These are phyloP conservation scores for Penicillium coprophilum DNA, from an alignment of 495 filamentous ascomycete genomes.

Conservation along the genomic window DNA sequence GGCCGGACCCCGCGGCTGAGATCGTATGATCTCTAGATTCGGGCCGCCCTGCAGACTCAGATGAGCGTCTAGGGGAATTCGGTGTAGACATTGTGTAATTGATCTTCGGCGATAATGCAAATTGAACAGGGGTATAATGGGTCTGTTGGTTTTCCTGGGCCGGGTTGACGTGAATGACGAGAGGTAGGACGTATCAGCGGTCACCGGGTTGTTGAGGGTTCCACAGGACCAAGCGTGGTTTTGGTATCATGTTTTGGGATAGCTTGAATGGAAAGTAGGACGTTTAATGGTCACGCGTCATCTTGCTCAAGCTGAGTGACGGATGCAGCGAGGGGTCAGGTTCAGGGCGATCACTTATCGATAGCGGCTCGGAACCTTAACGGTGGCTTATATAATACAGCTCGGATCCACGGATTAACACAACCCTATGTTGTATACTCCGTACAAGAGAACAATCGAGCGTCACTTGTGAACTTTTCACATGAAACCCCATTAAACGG, in stretches of 20 bases:
- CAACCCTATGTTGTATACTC: conserved; percentile 3
- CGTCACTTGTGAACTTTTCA: background rate
- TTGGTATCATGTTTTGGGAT: conserved; percentile 9
- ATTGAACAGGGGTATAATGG: background rate
- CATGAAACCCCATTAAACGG: background rate
- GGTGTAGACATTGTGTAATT: conserved; percentile 29
- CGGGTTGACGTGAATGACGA: background rate
- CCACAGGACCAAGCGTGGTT: conserved; percentile 9
- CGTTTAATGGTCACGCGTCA: conserved; percentile 9
- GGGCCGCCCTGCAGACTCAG: conserved; percentile 55
- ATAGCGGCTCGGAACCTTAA: conserved; percentile 17
- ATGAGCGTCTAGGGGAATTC: conserved; percentile 37
- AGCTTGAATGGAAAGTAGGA: background rate
- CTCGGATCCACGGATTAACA: background rate
- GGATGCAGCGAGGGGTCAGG: conserved; percentile 33
- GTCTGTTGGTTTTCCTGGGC: conserved; percentile 1
- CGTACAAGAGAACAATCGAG: no score
- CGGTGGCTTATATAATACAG: background rate
- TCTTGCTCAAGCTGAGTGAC: conserved; percentile 15
- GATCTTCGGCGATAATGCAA: background rate
- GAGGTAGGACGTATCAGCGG: conserved; percentile 4
- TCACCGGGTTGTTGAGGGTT: conserved; percentile 4
- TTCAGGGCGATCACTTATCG: conserved; percentile 28
- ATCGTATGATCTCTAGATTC: conserved; percentile 34
- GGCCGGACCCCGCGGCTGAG: conserved; percentile 16